These are phyloP conservation scores for Botrytis pseudocinerea DNA, from an alignment of 2,329 filamentous ascomycete species.

Conservation along the genomic window DNA sequence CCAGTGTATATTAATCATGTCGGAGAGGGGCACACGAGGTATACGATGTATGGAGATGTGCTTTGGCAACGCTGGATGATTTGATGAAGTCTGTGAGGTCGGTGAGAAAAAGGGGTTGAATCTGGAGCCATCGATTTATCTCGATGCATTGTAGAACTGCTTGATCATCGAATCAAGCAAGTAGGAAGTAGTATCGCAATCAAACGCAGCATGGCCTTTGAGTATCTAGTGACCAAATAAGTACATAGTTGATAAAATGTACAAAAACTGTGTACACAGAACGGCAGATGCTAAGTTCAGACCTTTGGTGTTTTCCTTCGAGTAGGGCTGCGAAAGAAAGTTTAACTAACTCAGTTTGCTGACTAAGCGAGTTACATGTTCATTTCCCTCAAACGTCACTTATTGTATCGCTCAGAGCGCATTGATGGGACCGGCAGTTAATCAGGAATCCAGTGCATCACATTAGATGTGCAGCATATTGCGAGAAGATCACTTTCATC, in stretches of 20 bases:
- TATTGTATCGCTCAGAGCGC: neutral
- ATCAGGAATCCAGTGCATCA: neutral
- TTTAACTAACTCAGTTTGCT: neutral
- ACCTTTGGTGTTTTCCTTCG: neutral
- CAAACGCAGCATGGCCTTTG: neutral
- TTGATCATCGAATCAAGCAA: neutral
- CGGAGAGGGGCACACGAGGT: conserved; percentile 7
- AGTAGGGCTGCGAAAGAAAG: neutral
- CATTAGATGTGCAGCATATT: neutral
- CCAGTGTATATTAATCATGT: neutral
- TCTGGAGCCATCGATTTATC: neutral
- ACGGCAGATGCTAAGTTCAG: neutral
- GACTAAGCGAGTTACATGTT: conserved; percentile 1
- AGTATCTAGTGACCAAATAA: neutral
- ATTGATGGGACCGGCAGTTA: neutral
- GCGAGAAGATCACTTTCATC: neutral
- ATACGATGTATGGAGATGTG: neutral
- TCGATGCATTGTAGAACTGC: neutral
- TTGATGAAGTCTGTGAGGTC: neutral
- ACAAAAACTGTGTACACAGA: neutral
- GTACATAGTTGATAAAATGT: neutral
- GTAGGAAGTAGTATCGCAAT: neutral
- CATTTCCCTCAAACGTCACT: conserved; percentile 11
- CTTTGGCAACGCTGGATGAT: neutral
- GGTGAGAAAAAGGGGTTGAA: neutral